Base-by-base conservation (phyloP, 2,329 filamentous ascomycete species). In the Lecanosticta acicola region DNA sequence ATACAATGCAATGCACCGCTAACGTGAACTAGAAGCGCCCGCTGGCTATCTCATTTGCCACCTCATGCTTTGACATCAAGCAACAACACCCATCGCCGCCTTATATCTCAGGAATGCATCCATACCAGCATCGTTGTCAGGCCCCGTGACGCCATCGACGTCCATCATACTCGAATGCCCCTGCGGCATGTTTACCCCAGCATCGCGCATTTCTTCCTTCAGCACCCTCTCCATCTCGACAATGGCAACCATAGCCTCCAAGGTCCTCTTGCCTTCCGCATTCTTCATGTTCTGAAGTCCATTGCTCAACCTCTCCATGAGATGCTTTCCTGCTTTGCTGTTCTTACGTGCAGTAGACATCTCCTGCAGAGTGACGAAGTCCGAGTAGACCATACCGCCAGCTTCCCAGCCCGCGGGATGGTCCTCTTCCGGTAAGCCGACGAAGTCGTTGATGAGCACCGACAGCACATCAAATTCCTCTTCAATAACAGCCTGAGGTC, bases 171-270 rank as follows among this genome's bases (percentile, higher is more conserved):
- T 48, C 11, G 69, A 53, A 11, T 52, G 40, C 11, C 35, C 41
- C 43, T 32, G 38, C 16, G 34, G 39, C 35, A 40, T 42, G 3
- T 14, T 37, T n/a, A 40, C 45, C 35, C 21, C 48, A 36, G 35
- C 46, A 36, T 4, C 50, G 43, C 81, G 71, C 48, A 85, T 78
- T 62, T 81, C 77, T 51, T 78, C 77, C 8, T 85, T 85, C 49
- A 91, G 80, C 37, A 82, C 75, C 43, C 80, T 80, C 38, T 84
- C 84, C 77, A 95, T 94, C 61, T 94, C 88, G 53, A 84, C 82
- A 43, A 91, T 76, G 0, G 88, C 87, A 34, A 90, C 87, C 43
- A 80, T 68, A 46, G 76, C 72, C 43, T 71, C 69, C 4, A 80
- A 66, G 11, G 74, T 66, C 44, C 67, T 67, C 42, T 68, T 70